Conservation (phyloP, 1,139 yeast species). For the Entelexis paramagnoliae region DNA sequence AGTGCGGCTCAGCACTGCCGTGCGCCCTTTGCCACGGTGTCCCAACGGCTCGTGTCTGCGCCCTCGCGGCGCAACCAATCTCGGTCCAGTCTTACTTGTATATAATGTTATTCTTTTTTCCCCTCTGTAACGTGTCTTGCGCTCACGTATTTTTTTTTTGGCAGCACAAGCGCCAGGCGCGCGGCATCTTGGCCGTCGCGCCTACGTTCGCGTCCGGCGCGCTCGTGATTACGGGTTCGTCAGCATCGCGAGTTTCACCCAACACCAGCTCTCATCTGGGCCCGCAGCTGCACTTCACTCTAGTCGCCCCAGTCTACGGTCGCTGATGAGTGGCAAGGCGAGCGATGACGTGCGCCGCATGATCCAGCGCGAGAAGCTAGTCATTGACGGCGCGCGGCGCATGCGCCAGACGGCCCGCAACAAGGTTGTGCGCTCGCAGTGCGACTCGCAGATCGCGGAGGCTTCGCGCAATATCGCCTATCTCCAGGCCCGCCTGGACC, state of each 20-base stretch:
- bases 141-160: no score
- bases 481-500: constrained; percentile 56
- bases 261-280: constrained; percentile 1
- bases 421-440: constrained; percentile 73
- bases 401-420: constrained; percentile 70
- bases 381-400: constrained; percentile 77
- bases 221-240: constrained; percentile 4
- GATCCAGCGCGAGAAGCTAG: constrained; percentile 77
- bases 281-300: neutral
- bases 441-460: constrained; percentile 83
- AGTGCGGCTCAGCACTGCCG: no score
- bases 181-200: neutral
- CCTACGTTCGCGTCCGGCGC: neutral
- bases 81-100: neutral
- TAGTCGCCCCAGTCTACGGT: neutral
- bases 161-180: no score
- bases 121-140: no score
- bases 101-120: neutral
- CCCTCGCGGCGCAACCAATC: neutral
- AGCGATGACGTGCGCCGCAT: constrained; percentile 40
- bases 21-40: neutral
- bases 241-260: constrained; percentile 6
- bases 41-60: neutral
- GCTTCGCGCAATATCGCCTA: constrained; percentile 87
- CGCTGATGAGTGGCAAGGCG: constrained; percentile 15